These are phyloP conservation scores for Pestalotiopsis fici DNA, from an alignment of 2,329 filamentous ascomycete species.

Conservation along the genomic window DNA sequence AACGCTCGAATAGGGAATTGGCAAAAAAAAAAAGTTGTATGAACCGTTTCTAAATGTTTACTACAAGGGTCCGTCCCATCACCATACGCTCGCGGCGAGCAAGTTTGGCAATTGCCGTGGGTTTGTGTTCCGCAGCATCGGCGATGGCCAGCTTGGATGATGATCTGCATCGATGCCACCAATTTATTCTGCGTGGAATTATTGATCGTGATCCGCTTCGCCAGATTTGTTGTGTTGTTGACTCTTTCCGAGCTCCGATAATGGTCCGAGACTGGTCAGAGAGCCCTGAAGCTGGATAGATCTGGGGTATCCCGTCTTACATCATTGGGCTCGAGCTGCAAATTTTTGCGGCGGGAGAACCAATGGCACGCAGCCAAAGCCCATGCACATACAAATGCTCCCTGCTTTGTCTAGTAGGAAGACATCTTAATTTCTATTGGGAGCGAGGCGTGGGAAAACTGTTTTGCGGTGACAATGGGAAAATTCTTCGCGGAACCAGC, in stretches of 20 bases:
- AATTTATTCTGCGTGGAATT: neutral
- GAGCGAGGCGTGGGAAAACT: neutral
- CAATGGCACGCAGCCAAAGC: neutral
- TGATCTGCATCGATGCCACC: neutral
- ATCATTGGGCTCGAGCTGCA: neutral
- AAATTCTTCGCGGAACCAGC: constrained; percentile 5
- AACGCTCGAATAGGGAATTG: neutral
- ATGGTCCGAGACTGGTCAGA: constrained; percentile 6
- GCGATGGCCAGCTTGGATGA: neutral
- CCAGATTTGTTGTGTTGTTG: neutral
- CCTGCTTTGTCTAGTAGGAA: neutral
- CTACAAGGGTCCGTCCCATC: too few relatives aligned
- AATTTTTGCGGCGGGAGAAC: neutral
- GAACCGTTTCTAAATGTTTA: neutral
- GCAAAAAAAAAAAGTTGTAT: neutral
- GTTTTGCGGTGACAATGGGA: neutral
- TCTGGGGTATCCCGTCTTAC: constrained; percentile 7
- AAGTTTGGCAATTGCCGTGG: neutral
- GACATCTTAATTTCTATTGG: neutral
- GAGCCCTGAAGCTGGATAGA: neutral
- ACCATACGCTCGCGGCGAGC: neutral
- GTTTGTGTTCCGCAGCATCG: neutral
- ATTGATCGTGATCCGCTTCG: neutral
- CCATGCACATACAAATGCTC: neutral
- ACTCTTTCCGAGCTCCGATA: constrained; percentile 6